phyloP scores from a whole-genome alignment of 2,329 filamentous ascomycete species.

The Fusarium floridanum region DNA sequence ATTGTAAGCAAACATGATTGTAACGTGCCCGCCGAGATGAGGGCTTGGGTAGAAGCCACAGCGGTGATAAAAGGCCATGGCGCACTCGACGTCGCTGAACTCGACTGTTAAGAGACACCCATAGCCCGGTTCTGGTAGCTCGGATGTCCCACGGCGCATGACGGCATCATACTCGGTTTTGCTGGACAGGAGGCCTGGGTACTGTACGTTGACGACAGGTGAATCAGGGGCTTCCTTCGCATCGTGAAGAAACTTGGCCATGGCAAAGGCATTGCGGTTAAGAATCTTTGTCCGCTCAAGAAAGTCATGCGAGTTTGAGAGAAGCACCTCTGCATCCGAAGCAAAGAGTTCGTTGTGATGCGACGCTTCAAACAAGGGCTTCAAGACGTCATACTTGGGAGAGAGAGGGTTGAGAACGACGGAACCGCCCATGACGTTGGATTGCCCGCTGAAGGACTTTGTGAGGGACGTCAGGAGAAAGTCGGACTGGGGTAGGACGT shows the following conservation, averaged over 20 bases:
- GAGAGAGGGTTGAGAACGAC: conserved; percentile 63
- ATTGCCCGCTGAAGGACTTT: conserved; percentile 70
- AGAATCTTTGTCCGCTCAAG: conserved; percentile 54
- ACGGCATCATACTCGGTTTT: conserved; percentile 52
- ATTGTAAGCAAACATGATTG: conserved; percentile 63
- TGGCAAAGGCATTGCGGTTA: conserved; percentile 59
- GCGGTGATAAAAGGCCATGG: conserved; percentile 63
- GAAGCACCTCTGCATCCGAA: conserved; percentile 60
- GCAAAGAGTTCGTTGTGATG: conserved; percentile 61
- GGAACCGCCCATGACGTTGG: conserved; percentile 68
- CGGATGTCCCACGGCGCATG: conserved; percentile 54
- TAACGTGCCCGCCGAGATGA: conserved; percentile 66
- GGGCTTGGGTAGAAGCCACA: conserved; percentile 64
- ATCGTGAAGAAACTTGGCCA: conserved; percentile 56
- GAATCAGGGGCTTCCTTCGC: conserved; percentile 46
- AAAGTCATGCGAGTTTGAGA: conserved; percentile 60
- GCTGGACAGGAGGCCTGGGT: conserved; percentile 56
- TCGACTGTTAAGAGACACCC: conserved; percentile 68
- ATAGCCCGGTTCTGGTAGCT: conserved; percentile 64
- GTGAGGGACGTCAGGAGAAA: conserved; percentile 66
- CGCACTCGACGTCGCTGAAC: conserved; percentile 56
- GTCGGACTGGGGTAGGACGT: conserved; percentile 63
- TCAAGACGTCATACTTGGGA: conserved; percentile 54
- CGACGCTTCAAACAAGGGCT: conserved; percentile 43
- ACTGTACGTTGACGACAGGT: conserved; percentile 57